Base-by-base conservation (phyloP, 192 early-diverging fungal genomes). In the Coemansia sp. region DNA sequence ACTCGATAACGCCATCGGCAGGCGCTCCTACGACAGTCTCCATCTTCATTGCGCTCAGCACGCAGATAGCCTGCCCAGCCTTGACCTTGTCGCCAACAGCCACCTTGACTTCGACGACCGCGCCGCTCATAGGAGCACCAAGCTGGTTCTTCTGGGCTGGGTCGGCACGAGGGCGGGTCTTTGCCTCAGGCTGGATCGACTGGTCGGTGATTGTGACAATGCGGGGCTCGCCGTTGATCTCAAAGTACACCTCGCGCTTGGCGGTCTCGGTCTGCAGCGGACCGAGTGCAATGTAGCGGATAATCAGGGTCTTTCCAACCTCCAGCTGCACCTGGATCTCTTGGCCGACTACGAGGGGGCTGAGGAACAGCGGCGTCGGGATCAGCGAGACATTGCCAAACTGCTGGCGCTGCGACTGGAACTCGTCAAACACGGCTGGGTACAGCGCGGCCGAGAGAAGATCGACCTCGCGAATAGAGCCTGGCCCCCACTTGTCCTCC, bases 31-130 rank as follows among this genome's bases (percentile, higher is more conserved):
- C 94, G 29, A 97, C 88, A 4, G 95, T 98, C 84, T 98, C 96
- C 93, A 95, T 95, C 87, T 95, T 98, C 97, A 98, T 98, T n/a
- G 97, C 97, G 66, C 90, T 93, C 41, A 98, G 85, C 29, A 98
- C 92, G 65, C 90, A 94, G 67, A 98, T 81, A 3, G 97, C 92
- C 68, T 96, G 93, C 16, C 97, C 97, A 16, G 88, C 88, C 87
- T 95, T 96, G 53, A 98, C 89, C 62, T 86, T 75, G 36, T 88
- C 84, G 65, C 95, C 97, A 50, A 88, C 87, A 67, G 92, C 90
- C 29, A 92, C 94, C 69, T 93, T 88, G 72, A 98, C 87, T 77
- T 98, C 97, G 20, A 98, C 90, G 1, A 98, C 94, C 2, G 95
- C 91, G 63, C 97, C 97, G 61, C 91, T 90, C 97, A 98, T 98